Conservation (phyloP, 192 early-diverging fungal species). For the Coemansia sp. region DNA sequence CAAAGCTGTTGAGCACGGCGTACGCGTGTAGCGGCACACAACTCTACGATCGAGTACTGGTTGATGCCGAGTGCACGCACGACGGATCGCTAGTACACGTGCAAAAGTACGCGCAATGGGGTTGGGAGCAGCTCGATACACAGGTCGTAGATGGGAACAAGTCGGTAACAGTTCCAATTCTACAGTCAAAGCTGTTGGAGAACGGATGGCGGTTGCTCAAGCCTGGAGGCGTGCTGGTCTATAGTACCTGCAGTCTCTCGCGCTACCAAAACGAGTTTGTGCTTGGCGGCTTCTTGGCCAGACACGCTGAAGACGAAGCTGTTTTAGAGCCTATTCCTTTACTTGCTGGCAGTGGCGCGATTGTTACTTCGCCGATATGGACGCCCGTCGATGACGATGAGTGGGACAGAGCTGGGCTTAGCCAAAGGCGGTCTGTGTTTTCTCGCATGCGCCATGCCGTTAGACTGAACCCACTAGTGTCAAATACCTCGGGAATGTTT, state of each 20-base stretch:
- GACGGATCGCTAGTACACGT: slow-evolving; percentile 87
- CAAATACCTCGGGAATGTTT: slow-evolving; percentile 61
- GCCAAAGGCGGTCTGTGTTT: slow-evolving; percentile 9
- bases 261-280: slow-evolving; percentile 85
- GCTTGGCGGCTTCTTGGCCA: slow-evolving; percentile 73
- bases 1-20: slow-evolving; percentile 65
- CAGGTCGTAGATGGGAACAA: slow-evolving; percentile 70
- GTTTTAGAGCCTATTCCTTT: slow-evolving; percentile 22
- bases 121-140: slow-evolving; percentile 80
- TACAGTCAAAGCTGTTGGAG: slow-evolving; percentile 64
- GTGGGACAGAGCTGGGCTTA: slow-evolving; percentile 13
- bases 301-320: slow-evolving; percentile 33
- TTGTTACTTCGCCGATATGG: slow-evolving; percentile 11
- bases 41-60: slow-evolving; percentile 71
- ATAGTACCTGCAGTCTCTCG: slow-evolving; percentile 83
- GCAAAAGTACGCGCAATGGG: slow-evolving; percentile 74
- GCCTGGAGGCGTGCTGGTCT: slow-evolving; percentile 79
- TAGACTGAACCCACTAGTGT: slow-evolving; percentile 48
- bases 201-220: slow-evolving; percentile 79
- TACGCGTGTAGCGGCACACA: slow-evolving; percentile 52
- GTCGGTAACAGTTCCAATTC: slow-evolving; percentile 58
- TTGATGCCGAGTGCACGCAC: slow-evolving; percentile 83
- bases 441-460: slow-evolving; percentile 27
- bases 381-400: slow-evolving; percentile 19
- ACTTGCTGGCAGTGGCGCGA: not conserved